A percentile compares a stretch with the other conserved stretches of the same genome.
Conservation (phyloP, 2,329 filamentous ascomycete species). For the Scedosporium minutisporum region DNA sequence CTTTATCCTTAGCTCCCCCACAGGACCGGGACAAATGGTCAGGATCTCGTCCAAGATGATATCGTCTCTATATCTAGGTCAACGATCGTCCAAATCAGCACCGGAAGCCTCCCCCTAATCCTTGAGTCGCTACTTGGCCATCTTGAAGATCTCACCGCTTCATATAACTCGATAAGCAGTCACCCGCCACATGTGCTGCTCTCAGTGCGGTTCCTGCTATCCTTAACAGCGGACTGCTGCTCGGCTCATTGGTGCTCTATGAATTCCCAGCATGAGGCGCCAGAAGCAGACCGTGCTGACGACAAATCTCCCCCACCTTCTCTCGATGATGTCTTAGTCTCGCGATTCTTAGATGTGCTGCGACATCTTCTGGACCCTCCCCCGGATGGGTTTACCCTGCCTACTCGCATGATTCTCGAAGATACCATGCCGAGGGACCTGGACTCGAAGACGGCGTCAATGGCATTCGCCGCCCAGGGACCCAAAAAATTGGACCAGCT, state of each 20-base stretch:
- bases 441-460: not conserved
- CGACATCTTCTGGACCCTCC: slow-evolving; percentile 50
- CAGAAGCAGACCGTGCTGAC: slow-evolving; percentile 10
- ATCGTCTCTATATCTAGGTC: slow-evolving; percentile 50
- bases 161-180: slow-evolving; percentile 38
- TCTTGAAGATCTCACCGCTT: slow-evolving; percentile 47
- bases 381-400: slow-evolving; percentile 46
- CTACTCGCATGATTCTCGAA: slow-evolving; percentile 45
- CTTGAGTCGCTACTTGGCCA: slow-evolving; percentile 47
- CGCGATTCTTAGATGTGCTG: slow-evolving; percentile 44
- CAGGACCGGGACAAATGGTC: slow-evolving; percentile 47
- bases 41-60: slow-evolving; percentile 51
- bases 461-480: not conserved
- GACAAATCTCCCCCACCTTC: slow-evolving; percentile 20
- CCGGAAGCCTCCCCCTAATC: slow-evolving; percentile 40
- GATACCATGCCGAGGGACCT: not conserved
- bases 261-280: slow-evolving; percentile 16
- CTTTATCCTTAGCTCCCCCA: slow-evolving; percentile 54
- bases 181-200: slow-evolving; percentile 52
- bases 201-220: slow-evolving; percentile 56
- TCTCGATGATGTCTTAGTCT: slow-evolving; percentile 41
- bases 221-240: slow-evolving; percentile 56
- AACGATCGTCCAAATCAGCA: slow-evolving; percentile 52
- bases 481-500: not conserved
- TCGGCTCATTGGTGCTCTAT: slow-evolving; percentile 47